A percentile compares a stretch with the other conserved stretches of the same genome.
Evolutionary conservation across 2,329 filamentous ascomycete genomes (phyloP).

Genomic region (Trichoderma breve): DNA sequence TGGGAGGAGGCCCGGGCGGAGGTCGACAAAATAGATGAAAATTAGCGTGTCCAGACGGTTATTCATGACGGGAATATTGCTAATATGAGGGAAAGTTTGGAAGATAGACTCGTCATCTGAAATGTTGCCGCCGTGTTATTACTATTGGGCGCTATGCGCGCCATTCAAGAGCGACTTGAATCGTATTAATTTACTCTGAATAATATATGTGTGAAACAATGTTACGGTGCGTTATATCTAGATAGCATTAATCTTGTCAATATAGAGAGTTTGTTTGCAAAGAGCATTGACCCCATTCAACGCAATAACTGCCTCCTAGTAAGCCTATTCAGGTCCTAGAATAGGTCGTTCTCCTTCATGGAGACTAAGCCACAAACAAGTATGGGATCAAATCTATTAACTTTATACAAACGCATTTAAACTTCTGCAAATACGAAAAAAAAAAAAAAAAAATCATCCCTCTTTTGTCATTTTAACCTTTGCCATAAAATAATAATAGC

Average conservation of each 20-base stretch:
- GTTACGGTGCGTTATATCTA: not conserved
- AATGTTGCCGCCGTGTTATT: not conserved
- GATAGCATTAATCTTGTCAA: not conserved
- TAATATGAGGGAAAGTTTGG: not conserved
- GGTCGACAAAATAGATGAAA: slow-evolving; percentile 79
- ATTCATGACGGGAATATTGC: not conserved
- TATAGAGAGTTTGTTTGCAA: not conserved
- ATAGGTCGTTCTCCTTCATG: not conserved
- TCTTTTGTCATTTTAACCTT: not conserved
- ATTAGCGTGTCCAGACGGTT: slow-evolving; percentile 31
- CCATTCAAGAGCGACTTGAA: not conserved
- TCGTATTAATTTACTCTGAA: slow-evolving; percentile 3
- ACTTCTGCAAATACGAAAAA: not conserved
- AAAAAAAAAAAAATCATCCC: not conserved
- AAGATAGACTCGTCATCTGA: not conserved
- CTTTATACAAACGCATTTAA: not conserved
- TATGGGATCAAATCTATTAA: not conserved
- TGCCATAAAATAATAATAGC: not conserved
- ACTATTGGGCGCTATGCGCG: not conserved
- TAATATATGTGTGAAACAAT: not conserved
- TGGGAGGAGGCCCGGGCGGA: slow-evolving; percentile 90
- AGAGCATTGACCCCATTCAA: not conserved
- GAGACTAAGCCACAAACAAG: not conserved
- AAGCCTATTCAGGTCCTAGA: not conserved
- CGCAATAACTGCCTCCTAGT: not conserved